phyloP scores from a whole-genome alignment of 1,284 basidiomycete species.

The Xanthoconium separans region DNA sequence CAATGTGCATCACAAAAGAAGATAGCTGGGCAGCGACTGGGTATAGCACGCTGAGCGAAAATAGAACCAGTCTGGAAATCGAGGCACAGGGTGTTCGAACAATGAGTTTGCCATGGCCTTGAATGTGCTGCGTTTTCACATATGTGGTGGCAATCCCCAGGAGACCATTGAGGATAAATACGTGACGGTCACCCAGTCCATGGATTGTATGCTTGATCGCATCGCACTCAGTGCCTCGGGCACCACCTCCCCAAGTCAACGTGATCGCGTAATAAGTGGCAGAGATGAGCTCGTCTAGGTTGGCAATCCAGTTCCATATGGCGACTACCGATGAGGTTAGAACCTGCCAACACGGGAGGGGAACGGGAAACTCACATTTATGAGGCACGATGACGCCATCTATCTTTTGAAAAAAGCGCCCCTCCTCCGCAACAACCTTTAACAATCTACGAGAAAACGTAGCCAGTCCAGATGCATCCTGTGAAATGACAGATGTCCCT shows the following conservation, averaged over 20 bases:
- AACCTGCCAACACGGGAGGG: too few species aligned
- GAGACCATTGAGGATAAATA: conserved; percentile 3
- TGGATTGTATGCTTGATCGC: conserved; percentile 7
- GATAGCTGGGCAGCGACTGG: background rate
- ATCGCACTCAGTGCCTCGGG: conserved; percentile 4
- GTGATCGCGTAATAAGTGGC: conserved; percentile 7
- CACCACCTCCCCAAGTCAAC: conserved; percentile 2
- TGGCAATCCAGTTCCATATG: background rate
- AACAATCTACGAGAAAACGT: background rate
- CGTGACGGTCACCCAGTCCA: background rate
- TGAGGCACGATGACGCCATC: too few species aligned
- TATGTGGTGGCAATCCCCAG: background rate
- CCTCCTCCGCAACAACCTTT: too few species aligned
- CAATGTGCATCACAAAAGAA: conserved; percentile 1
- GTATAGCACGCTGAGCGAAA: background rate
- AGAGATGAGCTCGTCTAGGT: background rate
- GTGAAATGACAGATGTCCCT: background rate
- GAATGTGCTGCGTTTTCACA: background rate
- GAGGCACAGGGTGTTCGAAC: background rate
- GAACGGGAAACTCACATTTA: too few species aligned
- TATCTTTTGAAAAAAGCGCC: too few species aligned
- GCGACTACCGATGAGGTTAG: too few species aligned
- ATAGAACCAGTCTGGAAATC: background rate
- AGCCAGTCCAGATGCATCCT: background rate
- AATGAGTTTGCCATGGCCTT: conserved; percentile 4